Evolutionary conservation across 345 rosid species (phyloP).

Genomic region (Erysimum cheiranthoides): DNA sequence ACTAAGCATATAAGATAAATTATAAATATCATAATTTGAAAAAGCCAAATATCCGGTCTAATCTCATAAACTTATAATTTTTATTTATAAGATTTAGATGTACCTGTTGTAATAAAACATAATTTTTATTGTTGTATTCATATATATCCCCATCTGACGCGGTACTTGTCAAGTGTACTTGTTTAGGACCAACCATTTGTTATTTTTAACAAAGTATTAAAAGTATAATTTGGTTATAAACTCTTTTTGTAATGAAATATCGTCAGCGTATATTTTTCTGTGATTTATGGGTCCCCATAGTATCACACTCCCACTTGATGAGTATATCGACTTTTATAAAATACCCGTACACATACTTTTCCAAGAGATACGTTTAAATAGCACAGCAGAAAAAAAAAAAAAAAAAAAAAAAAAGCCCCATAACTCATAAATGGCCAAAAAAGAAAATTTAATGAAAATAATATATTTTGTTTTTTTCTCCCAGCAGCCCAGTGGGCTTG

Average conservation of each 20-base stretch:
- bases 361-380: constrained; percentile 1
- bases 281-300: constrained; percentile 39
- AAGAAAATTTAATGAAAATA: too few species aligned
- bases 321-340: constrained; percentile 33
- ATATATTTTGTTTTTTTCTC: neutral
- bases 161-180: constrained; percentile 27
- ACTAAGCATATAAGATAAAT: too few species aligned
- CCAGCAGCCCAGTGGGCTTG: constrained; percentile 20
- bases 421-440: neutral
- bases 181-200: constrained; percentile 42
- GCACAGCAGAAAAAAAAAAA: neutral
- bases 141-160: constrained; percentile 20
- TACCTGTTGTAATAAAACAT: neutral
- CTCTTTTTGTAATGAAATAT: constrained; percentile 23
- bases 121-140: neutral
- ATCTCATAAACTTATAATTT: neutral
- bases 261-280: constrained; percentile 40
- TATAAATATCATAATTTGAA: too few species aligned
- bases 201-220: neutral
- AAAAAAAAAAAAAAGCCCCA: neutral
- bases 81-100: neutral
- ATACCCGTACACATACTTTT: constrained; percentile 20
- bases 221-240: constrained; percentile 26
- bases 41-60: too few species aligned
- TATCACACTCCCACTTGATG: constrained; percentile 38